Evolutionary conservation across 345 rosid species (phyloP).

Genomic region (Dipteronia dyeriana): DNA sequence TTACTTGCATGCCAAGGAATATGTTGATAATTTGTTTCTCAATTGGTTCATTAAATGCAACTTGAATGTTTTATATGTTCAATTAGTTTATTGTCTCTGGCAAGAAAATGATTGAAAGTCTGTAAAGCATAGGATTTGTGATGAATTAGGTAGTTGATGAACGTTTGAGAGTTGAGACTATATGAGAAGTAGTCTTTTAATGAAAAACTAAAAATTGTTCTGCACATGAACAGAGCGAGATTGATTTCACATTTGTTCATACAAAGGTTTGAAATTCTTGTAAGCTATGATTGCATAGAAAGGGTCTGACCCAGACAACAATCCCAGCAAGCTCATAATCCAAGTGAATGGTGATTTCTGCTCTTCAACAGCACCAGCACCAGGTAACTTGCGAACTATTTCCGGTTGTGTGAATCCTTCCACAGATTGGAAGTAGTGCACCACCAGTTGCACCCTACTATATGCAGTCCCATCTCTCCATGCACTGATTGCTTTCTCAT

Average conservation of each 20-base stretch:
- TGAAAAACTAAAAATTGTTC: neutral
- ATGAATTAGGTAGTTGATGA: neutral
- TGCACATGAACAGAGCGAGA: neutral
- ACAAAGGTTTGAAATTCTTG: slow-evolving; percentile 76
- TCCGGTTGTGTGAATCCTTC: slow-evolving; percentile 78
- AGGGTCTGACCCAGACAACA: slow-evolving; percentile 68
- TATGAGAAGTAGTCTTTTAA: too few relatives aligned
- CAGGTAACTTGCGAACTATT: slow-evolving; percentile 51
- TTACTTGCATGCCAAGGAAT: neutral
- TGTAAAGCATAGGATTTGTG: neutral
- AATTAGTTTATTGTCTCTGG: neutral
- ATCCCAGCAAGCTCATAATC: slow-evolving; percentile 53
- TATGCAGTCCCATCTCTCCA: slow-evolving; percentile 88
- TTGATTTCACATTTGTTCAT: slow-evolving; percentile 35
- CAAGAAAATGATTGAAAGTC: neutral
- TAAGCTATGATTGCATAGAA: slow-evolving; percentile 84
- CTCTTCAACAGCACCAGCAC: slow-evolving; percentile 24
- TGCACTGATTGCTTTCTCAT: slow-evolving; percentile 76
- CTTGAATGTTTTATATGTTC: neutral
- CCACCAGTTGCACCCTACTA: slow-evolving; percentile 64
- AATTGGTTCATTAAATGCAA: neutral
- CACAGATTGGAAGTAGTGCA: slow-evolving; percentile 76
- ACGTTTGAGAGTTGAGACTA: neutral
- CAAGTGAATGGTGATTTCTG: slow-evolving; percentile 43
- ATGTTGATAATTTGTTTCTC: neutral